Percentiles rank a stretch among this genome's conserved stretches.
Evolutionary conservation across 306 rosid genomes (phyloP).

Genomic region (Astragalus membranaceus): DNA sequence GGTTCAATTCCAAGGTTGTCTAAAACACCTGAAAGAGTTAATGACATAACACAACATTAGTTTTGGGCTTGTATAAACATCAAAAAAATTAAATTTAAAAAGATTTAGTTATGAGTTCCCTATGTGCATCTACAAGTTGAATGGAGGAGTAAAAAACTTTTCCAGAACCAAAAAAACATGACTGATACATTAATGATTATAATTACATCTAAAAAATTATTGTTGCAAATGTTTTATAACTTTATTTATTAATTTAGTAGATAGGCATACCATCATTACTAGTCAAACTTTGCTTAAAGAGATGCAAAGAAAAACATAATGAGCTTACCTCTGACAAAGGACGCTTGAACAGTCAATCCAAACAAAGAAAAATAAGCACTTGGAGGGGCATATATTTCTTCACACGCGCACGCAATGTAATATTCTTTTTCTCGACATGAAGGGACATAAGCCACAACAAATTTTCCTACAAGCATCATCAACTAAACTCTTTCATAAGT

Average conservation of each 20-base stretch:
- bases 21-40: slow-evolving; percentile 54
- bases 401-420: slow-evolving; percentile 88
- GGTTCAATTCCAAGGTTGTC: slow-evolving; percentile 90
- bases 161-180: background rate
- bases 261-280: background rate
- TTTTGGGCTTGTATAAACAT: slow-evolving; percentile 18
- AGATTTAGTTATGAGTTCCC: slow-evolving; percentile 3
- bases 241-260: background rate
- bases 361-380: slow-evolving; percentile 89
- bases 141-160: background rate
- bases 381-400: slow-evolving; percentile 93
- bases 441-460: slow-evolving; percentile 77
- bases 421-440: slow-evolving; percentile 87
- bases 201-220: background rate
- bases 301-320: background rate
- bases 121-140: slow-evolving; percentile 2
- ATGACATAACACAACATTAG: background rate
- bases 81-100: background rate
- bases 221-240: background rate
- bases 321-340: slow-evolving; percentile 71
- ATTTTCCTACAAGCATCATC: slow-evolving; percentile 56
- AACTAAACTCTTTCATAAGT: slow-evolving; percentile 21
- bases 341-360: slow-evolving; percentile 85
- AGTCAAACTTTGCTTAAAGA: background rate
- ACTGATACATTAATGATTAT: background rate